A percentile compares a stretch with the other conserved stretches of the same genome.
phyloP scores from a whole-genome alignment of 1,284 basidiomycete species.

The Ceratobasidium sp. region DNA sequence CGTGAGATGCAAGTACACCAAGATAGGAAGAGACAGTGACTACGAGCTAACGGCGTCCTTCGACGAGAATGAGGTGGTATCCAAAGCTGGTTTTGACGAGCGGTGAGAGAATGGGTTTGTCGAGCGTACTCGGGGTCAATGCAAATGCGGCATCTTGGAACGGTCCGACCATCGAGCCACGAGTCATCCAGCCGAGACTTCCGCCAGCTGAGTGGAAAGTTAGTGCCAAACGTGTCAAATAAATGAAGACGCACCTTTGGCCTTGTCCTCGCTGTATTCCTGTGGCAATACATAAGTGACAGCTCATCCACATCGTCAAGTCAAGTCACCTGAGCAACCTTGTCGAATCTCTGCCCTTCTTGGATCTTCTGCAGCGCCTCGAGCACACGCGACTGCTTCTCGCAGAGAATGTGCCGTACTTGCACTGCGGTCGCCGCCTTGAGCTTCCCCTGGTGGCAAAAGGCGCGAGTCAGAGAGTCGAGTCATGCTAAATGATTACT shows the following conservation, averaged over 20 bases:
- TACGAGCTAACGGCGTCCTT: slow-evolving; percentile 64
- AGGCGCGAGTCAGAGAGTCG: not conserved
- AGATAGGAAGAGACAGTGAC: not conserved
- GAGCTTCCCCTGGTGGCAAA: slow-evolving; percentile 51
- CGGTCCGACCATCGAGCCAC: slow-evolving; percentile 71
- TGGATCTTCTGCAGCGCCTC: slow-evolving; percentile 81
- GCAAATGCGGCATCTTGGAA: slow-evolving; percentile 88
- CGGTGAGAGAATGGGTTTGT: slow-evolving; percentile 74
- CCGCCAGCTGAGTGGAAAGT: slow-evolving; percentile 69
- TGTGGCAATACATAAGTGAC: slow-evolving; percentile 54
- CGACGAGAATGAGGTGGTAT: slow-evolving; percentile 91
- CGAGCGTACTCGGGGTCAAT: slow-evolving; percentile 77
- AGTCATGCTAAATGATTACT: not conserved
- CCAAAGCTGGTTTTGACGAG: slow-evolving; percentile 84
- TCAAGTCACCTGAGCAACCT: slow-evolving; percentile 65
- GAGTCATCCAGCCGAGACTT: slow-evolving; percentile 83
- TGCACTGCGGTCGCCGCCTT: slow-evolving; percentile 83
- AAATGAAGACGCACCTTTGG: slow-evolving; percentile 67
- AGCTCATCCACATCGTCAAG: not conserved
- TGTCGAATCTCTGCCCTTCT: slow-evolving; percentile 81
- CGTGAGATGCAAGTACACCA: slow-evolving; percentile 5
- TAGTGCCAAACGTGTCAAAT: not conserved
- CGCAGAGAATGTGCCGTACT: slow-evolving; percentile 86
- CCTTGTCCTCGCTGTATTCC: slow-evolving; percentile 88
- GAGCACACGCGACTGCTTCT: slow-evolving; percentile 80